phyloP scores from a whole-genome alignment of 805 yeast species.

The Saccharomycopsis javanensis region DNA sequence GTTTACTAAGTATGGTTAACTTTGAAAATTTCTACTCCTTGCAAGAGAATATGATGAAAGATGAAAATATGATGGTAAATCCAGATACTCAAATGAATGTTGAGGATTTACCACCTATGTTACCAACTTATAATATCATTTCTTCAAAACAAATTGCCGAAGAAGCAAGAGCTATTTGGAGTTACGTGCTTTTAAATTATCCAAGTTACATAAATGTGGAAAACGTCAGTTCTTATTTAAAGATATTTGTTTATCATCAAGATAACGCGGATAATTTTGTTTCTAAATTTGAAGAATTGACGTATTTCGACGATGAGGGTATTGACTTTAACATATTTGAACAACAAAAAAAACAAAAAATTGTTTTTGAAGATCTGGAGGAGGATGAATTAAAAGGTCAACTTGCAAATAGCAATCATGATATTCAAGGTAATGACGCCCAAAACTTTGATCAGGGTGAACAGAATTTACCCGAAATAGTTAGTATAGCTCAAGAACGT shows the following conservation, averaged over 20 bases:
- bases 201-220: constrained; percentile 36
- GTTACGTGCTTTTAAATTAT: constrained; percentile 35
- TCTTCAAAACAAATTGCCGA: constrained; percentile 40
- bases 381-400: neutral
- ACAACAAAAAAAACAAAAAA: neutral
- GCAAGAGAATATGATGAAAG: neutral
- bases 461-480: neutral
- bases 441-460: too few species aligned
- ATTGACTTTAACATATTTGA: constrained; percentile 1
- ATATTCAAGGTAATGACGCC: too few species aligned
- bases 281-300: constrained; percentile 28
- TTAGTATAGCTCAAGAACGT: neutral
- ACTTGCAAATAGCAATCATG: neutral
- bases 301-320: constrained; percentile 28
- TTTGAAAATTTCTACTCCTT: constrained; percentile 21
- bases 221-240: constrained; percentile 42
- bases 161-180: constrained; percentile 75
- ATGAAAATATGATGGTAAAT: constrained; percentile 12
- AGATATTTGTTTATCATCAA: constrained; percentile 33
- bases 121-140: constrained; percentile 45
- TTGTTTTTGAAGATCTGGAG: constrained; percentile 3
- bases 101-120: constrained; percentile 47
- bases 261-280: constrained; percentile 29
- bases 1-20: constrained; percentile 35
- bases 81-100: constrained; percentile 6